Evolutionary conservation across 768 basidiomycete species (phyloP), one percentile per base, ranked within the genome.

Genomic region (Amanita pallidorosea): DNA sequence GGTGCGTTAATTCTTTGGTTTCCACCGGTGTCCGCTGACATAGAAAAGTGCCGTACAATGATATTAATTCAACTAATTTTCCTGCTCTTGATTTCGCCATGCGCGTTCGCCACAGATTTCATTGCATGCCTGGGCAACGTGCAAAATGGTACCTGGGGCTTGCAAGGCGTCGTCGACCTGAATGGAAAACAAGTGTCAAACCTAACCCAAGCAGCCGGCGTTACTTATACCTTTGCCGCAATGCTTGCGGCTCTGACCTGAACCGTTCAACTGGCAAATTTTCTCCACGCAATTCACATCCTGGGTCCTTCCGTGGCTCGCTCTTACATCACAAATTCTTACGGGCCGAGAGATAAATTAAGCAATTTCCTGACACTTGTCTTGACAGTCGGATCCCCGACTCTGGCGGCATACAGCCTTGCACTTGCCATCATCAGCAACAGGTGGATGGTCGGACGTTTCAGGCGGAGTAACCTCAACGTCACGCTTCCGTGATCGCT

Each of bases 341-440:
- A 73, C 18, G 73, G 73, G 7, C 63, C 68, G 29, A 61, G 54
- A 11, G 65, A 66, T 45, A 66, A 58, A 23, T 53, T 64, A 15
- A 71, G 73, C n/a, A 72, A 75, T 46, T 57, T 75, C 27, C 62
- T 66, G 54, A 68, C 72, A 6, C 65, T 68, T 15, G 13, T 76
- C 7, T 60, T 33, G 12, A 33, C 31, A 33, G 11, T 33, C 12
- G 33, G 33, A 12, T 33, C 33, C 1, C 33, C 33, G 33, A 33
- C 12, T 13, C 13, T 33, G 33, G 33, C 12, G 4, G 33, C 33
- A 33, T 33, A 33, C 33, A 13, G 12, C 13, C 33, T 33, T 12
- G 12, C 33, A 3, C 33, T 33, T 13, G 11, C 33, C 5, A 5
- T 33, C 33, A 33, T 33, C 13, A 33, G 33, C 33, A 33, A 33